Conservation (phyloP, 2,329 filamentous ascomycete genomes). For the Mariannaea sp. region DNA sequence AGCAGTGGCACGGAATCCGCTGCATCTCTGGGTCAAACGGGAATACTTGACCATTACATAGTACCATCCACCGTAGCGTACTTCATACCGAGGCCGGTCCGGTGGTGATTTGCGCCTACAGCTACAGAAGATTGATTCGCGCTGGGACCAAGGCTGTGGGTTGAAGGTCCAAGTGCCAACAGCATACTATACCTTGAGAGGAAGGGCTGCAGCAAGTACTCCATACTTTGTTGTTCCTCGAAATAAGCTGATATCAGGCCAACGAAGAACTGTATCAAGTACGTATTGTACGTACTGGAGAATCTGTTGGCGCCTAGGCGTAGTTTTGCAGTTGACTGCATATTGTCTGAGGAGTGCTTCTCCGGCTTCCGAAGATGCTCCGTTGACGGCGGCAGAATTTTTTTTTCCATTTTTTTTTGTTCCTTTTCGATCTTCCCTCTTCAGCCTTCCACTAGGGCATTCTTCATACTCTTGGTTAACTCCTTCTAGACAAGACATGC, state of each 20-base stretch:
- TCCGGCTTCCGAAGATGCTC: conserved; percentile 34
- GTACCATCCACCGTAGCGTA: conserved; percentile 8
- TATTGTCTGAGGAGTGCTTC: conserved; percentile 14
- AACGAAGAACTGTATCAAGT: no score
- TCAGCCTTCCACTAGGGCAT: no score
- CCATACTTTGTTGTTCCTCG: not conserved
- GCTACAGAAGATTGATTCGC: conserved; percentile 11
- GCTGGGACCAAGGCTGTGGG: conserved; percentile 16
- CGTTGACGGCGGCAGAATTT: conserved; percentile 32
- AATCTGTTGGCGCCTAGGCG: not conserved
- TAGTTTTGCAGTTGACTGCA: conserved; percentile 2
- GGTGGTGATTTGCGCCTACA: conserved; percentile 17
- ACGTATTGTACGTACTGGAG: no score
- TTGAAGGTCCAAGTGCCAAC: conserved; percentile 9
- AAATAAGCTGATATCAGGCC: conserved; percentile 1
- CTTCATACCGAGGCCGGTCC: conserved; percentile 13
- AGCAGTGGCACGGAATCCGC: conserved; percentile 11
- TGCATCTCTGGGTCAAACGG: not conserved
- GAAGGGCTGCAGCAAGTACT: conserved; percentile 1
- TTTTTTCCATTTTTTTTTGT: conserved; percentile 19
- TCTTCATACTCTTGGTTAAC: conserved; percentile 2
- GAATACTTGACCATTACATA: not conserved
- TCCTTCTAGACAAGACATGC: conserved; percentile 10
- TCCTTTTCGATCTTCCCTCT: conserved; percentile 3
- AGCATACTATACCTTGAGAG: conserved; percentile 11